Percentiles rank a stretch among this genome's conserved stretches.
phyloP scores from a whole-genome alignment of 1,284 basidiomycete genomes.

The Ceratobasidium sp. region DNA sequence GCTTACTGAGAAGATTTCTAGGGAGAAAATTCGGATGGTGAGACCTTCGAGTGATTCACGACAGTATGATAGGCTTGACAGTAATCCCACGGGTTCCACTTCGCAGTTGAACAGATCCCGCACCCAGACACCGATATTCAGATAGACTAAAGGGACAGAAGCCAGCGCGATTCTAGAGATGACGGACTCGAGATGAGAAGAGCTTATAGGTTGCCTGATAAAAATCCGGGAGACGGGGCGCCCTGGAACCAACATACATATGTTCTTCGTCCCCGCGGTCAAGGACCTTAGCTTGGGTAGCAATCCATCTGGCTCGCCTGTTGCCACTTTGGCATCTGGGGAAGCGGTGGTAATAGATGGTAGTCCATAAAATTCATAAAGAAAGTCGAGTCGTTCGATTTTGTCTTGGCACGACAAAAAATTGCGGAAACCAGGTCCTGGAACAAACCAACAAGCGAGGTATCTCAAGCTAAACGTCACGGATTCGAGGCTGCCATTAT shows the following conservation, averaged over 20 bases:
- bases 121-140: neutral
- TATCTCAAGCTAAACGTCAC: neutral
- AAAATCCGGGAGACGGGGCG: neutral
- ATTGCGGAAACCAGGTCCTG: neutral
- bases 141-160: neutral
- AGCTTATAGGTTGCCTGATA: neutral
- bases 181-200: neutral
- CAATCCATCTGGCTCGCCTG: no score
- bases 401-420: neutral
- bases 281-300: neutral
- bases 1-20: neutral
- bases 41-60: neutral
- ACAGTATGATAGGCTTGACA: neutral
- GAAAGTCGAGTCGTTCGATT: neutral
- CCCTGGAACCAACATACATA: neutral
- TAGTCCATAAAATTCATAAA: no score
- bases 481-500: neutral
- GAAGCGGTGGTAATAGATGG: no score
- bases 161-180: neutral
- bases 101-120: no score
- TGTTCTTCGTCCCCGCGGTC: neutral
- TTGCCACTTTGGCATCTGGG: no score
- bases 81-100: neutral
- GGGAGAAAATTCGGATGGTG: neutral
- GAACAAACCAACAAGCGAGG: neutral